Conservation (phyloP, 768 basidiomycete genomes). For the Mycena amicta region DNA sequence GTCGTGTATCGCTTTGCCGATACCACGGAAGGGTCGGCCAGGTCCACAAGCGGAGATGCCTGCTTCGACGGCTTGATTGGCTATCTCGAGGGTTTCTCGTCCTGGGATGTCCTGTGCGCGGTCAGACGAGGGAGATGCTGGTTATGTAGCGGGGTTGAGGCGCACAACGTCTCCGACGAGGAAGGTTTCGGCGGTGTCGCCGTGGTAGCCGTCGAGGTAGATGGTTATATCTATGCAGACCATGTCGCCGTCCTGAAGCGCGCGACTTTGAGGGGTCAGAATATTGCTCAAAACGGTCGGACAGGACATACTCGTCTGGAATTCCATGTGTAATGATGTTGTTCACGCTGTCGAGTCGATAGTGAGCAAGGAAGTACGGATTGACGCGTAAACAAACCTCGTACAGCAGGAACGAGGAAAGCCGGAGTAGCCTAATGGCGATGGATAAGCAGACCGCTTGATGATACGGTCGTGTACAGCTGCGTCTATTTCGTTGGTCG, state of each 20-base stretch:
- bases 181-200: conserved; percentile 87
- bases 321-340: conserved; percentile 89
- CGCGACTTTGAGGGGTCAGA: conserved; percentile 55
- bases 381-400: conserved; percentile 34
- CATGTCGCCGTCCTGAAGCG: conserved; percentile 80
- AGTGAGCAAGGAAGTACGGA: conserved; percentile 46
- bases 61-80: conserved; percentile 63
- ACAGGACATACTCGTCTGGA: conserved; percentile 75
- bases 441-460: conserved; percentile 77
- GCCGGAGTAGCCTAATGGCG: conserved; percentile 75
- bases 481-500: conserved; percentile 75
- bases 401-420: conserved; percentile 83
- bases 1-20: conserved; percentile 71
- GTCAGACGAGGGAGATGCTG: no score
- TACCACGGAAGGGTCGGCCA: conserved; percentile 64
- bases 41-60: conserved; percentile 80
- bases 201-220: conserved; percentile 82
- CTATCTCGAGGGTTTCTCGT: conserved; percentile 60
- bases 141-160: neutral
- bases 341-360: conserved; percentile 80
- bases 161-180: conserved; percentile 75
- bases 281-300: neutral
- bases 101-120: conserved; percentile 66
- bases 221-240: conserved; percentile 89
- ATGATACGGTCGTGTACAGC: conserved; percentile 74